phyloP scores from a whole-genome alignment of 495 filamentous ascomycete species.

The Neurospora sublineolata region DNA sequence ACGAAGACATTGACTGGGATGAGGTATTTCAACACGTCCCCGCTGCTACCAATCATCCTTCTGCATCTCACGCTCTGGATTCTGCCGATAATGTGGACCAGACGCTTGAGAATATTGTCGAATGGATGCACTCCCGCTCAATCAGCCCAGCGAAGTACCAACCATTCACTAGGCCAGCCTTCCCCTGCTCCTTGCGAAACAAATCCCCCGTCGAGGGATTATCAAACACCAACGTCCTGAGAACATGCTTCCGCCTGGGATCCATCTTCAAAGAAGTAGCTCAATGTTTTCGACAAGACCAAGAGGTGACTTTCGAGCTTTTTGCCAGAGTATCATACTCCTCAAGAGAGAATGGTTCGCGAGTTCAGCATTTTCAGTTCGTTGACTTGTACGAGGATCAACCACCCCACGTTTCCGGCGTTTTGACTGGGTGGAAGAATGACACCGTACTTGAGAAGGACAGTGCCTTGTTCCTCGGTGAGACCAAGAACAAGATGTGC shows the following conservation, averaged over 20 bases:
- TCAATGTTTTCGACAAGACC: conserved; percentile 18
- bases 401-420: conserved; percentile 39
- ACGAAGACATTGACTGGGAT: conserved; percentile 28
- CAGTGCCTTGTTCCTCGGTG: conserved; percentile 27
- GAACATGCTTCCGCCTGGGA: conserved; percentile 51
- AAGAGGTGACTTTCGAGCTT: conserved; percentile 43
- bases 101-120: neutral
- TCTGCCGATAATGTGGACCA: neutral
- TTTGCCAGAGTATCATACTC: conserved; percentile 47
- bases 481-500: conserved; percentile 25
- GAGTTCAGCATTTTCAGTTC: conserved; percentile 48
- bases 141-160: neutral
- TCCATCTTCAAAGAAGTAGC: conserved; percentile 40
- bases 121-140: neutral
- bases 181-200: conserved; percentile 37
- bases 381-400: conserved; percentile 47
- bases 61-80: neutral
- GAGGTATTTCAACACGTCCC: conserved; percentile 13
- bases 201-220: conserved; percentile 42
- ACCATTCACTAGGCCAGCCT: conserved; percentile 37
- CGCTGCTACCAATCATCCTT: conserved; percentile 1
- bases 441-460: conserved; percentile 38
- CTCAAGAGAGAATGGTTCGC: conserved; percentile 28
- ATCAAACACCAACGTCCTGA: conserved; percentile 32
- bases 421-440: conserved; percentile 37